phyloP scores from a whole-genome alignment of 2,329 filamentous ascomycete species.

The Penicillium oxalicum region DNA sequence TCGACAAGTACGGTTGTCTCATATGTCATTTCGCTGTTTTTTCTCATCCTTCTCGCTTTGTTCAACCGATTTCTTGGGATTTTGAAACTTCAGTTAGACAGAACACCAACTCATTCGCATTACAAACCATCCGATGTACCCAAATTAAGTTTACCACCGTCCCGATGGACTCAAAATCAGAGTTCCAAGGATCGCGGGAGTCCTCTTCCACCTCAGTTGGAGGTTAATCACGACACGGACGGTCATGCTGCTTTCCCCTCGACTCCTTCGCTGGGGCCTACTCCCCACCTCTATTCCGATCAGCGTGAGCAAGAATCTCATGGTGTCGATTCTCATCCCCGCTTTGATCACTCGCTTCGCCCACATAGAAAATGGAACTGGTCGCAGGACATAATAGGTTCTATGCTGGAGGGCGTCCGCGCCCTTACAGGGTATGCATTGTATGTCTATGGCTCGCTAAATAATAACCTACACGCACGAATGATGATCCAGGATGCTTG shows the following conservation, averaged over 20 bases:
- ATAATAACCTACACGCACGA: neutral
- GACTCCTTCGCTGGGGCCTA: too few relatives aligned
- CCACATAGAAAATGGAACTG: constrained; percentile 1
- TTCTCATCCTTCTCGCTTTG: constrained; percentile 5
- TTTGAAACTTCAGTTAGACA: constrained; percentile 5
- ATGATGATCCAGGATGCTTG: constrained; percentile 8
- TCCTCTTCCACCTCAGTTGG: too few relatives aligned
- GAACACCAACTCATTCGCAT: neutral
- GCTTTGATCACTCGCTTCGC: neutral
- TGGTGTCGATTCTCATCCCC: neutral
- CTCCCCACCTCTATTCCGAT: too few relatives aligned
- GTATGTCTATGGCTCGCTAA: neutral
- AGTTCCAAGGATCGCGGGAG: too few relatives aligned
- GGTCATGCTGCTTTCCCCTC: too few relatives aligned
- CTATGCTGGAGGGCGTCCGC: constrained; percentile 7
- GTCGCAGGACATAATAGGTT: neutral
- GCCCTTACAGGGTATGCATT: constrained; percentile 9
- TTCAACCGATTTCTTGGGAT: constrained; percentile 8
- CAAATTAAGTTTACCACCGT: neutral
- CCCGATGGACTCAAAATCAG: too few relatives aligned
- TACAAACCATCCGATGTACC: neutral
- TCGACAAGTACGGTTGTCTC: constrained; percentile 3
- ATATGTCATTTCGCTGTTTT: constrained; percentile 7
- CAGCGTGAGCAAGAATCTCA: too few relatives aligned
- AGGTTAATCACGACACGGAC: too few relatives aligned